Evolutionary conservation across 139 green algal genomes (phyloP), one percentile per base, ranked within the genome.

Genomic region (Volvox africanus): DNA sequence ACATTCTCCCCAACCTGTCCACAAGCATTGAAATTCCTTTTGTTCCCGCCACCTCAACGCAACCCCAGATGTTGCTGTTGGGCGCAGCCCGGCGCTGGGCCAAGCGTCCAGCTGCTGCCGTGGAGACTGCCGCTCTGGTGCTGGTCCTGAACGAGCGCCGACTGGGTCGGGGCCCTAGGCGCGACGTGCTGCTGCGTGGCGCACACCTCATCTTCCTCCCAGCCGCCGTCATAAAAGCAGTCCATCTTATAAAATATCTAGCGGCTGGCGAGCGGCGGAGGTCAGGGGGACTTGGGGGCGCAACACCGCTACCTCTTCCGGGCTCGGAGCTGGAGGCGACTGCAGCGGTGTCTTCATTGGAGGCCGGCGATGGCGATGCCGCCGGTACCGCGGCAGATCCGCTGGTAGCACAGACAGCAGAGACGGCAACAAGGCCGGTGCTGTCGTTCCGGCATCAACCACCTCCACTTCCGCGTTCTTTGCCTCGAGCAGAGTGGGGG

Each of bases 111-210:
- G 84, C 86, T 14, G 86, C 86, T 22, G 75, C 86, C 22, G 86
- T 90, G 55, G 86, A 90, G 55, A 90, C 86, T 13, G 73, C 75
- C 26, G 73, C 86, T 14, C 50, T 90, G 32, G 75, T 84, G 20
- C 55, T 85, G 16, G 86, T 84, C 11, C 71, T 90, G 16, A 78
- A 76, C 28, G 73, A 90, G 9, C 44, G 24, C 28, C 86, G 69
- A 22, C 16, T 85, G 17, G 75, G 75, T 6, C 86, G 32, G 0
- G 73, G 86, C 21, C 6, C 55, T 22, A 90, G 76, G 44, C 86
- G 86, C 0, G 86, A 83, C 6, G 22, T 78, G 16, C 75, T 90
- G 13, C 21, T 90, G 1, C 44, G 50, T 1, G 71, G 44, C 3
- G 85, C 85, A 0, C 69, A 82, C 19, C 17, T 76, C 69, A 83